These are phyloP conservation scores for Onygenales sp. DNA, from an alignment of 2,329 filamentous ascomycete genomes.

Conservation along the genomic window DNA sequence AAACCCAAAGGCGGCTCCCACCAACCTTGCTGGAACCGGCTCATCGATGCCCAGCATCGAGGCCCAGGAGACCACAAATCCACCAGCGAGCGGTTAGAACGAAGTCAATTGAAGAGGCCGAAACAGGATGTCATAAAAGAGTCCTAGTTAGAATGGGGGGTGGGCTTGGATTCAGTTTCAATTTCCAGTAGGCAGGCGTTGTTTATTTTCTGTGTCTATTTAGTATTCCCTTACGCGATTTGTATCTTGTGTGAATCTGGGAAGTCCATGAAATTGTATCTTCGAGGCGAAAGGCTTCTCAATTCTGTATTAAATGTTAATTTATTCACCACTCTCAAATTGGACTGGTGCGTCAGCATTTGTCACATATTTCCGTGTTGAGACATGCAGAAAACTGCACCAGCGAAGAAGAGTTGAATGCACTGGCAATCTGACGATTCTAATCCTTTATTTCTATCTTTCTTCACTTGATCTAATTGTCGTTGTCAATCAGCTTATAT, in stretches of 20 bases:
- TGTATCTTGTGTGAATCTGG: neutral
- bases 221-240: neutral
- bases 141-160: neutral
- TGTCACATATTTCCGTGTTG: too few relatives aligned
- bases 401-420: too few relatives aligned
- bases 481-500: too few relatives aligned
- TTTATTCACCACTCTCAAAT: conserved; percentile 4
- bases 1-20: conserved; percentile 66
- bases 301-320: neutral
- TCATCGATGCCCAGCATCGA: conserved; percentile 58
- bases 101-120: neutral
- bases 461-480: too few relatives aligned
- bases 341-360: too few relatives aligned
- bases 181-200: neutral
- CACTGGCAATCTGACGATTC: too few relatives aligned
- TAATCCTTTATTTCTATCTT: too few relatives aligned
- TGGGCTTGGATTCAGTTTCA: neutral
- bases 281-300: neutral
- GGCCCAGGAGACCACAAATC: conserved; percentile 25
- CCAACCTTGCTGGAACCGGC: conserved; percentile 67
- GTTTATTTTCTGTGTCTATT: neutral
- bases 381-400: too few relatives aligned
- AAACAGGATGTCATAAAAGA: neutral
- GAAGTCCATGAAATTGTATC: neutral
- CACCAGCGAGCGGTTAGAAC: neutral